These are phyloP conservation scores for Xylariales sp. DNA, from an alignment of 2,329 filamentous ascomycete genomes.

Conservation along the genomic window DNA sequence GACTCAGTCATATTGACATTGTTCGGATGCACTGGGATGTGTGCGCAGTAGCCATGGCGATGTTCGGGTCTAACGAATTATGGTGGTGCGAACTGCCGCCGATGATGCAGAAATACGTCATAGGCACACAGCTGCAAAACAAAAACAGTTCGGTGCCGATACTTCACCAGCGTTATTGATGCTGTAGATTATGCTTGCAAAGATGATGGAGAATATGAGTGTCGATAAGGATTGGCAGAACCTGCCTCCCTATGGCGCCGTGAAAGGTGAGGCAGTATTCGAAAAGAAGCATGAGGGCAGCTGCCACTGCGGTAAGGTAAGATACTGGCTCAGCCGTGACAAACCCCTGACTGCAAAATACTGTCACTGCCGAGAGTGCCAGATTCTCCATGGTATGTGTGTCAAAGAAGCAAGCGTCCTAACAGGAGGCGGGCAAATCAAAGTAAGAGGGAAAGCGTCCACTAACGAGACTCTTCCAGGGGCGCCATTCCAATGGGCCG, in stretches of 20 bases:
- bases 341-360: constrained; percentile 71
- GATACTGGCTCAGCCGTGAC: constrained; percentile 65
- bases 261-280: constrained; percentile 14
- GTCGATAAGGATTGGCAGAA: constrained; percentile 1
- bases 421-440: no score
- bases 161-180: no score
- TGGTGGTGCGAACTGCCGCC: neutral
- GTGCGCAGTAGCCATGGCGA: no score
- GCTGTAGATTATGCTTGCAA: no score
- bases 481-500: constrained; percentile 85
- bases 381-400: constrained; percentile 62
- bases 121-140: neutral
- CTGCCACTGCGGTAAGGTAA: constrained; percentile 75
- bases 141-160: no score
- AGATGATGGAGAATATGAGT: no score
- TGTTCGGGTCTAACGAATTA: no score
- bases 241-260: constrained; percentile 20
- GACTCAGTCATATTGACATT: no score
- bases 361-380: constrained; percentile 80
- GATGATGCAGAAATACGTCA: neutral
- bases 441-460: neutral
- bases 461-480: constrained; percentile 38
- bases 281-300: constrained; percentile 23
- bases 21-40: no score
- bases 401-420: no score